phyloP scores from a whole-genome alignment of 75 land plant genomes.

The Cupressus sempervirens region DNA sequence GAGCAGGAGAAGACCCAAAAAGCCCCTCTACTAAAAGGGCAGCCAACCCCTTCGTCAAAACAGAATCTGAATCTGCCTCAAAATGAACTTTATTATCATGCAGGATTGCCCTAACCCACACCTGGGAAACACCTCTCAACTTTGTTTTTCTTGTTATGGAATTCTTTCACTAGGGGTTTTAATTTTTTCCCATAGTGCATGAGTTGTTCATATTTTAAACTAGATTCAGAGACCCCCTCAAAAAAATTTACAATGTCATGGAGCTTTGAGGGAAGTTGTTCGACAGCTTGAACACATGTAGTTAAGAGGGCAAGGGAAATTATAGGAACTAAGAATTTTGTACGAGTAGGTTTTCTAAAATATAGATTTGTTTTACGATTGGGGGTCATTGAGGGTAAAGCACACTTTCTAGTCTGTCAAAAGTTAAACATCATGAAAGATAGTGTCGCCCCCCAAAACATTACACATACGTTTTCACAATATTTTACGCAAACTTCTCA shows the following conservation, averaged over 20 bases:
- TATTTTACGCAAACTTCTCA: no score
- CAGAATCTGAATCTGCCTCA: constrained; percentile 89
- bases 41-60: constrained; percentile 76
- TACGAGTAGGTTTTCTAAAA: not conserved
- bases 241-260: constrained; percentile 67
- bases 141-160: constrained; percentile 55
- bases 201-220: constrained; percentile 78
- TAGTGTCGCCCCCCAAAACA: no score
- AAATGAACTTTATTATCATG: constrained; percentile 43
- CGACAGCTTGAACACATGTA: constrained; percentile 16
- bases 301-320: not conserved
- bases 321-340: not conserved
- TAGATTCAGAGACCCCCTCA: constrained; percentile 59
- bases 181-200: constrained; percentile 65
- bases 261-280: constrained; percentile 62
- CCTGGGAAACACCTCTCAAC: constrained; percentile 92
- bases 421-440: no score
- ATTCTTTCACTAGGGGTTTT: constrained; percentile 44
- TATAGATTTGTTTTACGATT: not conserved
- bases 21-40: constrained; percentile 82
- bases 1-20: constrained; percentile 48
- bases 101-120: constrained; percentile 76
- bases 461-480: no score
- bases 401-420: no score
- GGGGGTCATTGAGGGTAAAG: not conserved